Evolutionary conservation across 805 yeast genomes (phyloP).

Genomic region (Barnettozyma californica): DNA sequence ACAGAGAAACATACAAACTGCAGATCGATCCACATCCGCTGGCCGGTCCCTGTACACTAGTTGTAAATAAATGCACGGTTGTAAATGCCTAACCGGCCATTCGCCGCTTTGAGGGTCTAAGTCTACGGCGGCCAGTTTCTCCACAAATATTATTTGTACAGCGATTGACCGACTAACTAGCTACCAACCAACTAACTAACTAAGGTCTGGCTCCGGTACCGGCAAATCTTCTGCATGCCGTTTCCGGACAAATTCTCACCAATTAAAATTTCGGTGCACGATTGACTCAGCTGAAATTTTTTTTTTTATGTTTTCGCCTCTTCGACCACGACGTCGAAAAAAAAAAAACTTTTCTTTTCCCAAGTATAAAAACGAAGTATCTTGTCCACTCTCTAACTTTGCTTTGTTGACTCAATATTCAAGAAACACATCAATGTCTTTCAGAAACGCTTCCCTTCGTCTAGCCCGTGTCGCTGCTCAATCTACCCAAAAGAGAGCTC

Average conservation of each 20-base stretch:
- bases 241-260: neutral
- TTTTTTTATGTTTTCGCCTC: no score
- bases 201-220: neutral
- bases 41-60: no score
- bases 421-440: slow-evolving; percentile 25
- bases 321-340: neutral
- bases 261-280: neutral
- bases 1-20: no score
- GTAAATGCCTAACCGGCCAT: neutral
- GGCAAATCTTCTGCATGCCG: neutral
- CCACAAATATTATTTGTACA: no score
- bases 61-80: no score
- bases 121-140: no score
- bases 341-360: neutral
- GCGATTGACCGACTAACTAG: no score
- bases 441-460: slow-evolving; percentile 45
- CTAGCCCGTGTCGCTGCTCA: slow-evolving; percentile 43
- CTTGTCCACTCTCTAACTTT: neutral
- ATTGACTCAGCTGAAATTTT: neutral
- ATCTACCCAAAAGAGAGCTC: slow-evolving; percentile 49
- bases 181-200: no score
- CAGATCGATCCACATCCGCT: no score
- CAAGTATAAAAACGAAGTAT: neutral
- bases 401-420: neutral
- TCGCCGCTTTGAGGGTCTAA: neutral